Base-by-base conservation (phyloP, 2,329 filamentous ascomycete species). In the Aureobasidium melanogenum region DNA sequence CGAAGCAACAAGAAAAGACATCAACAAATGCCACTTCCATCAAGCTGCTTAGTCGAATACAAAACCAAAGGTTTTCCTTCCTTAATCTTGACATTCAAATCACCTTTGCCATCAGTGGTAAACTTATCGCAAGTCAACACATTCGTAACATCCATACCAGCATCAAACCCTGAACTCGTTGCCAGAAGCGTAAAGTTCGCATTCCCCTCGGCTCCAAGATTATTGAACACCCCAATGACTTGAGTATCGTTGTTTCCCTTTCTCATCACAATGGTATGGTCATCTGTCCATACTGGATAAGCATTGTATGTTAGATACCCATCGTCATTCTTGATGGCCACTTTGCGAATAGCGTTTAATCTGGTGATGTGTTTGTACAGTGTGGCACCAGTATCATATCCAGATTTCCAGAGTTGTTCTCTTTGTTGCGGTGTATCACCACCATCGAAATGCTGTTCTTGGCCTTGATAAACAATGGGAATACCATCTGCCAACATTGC, bases 211-310 rank as follows among this genome's bases (percentile, higher is more conserved):
- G 67, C 64, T 2, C 77, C 76, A 41, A 73, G 73, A 56, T 77
- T 79, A 24, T 52, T 78, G 12, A 79, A 65, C 5, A 80, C 68
- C 60, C 77, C 75, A 38, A 81, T 71, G 17, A 82, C 74, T 41
- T 70, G 75, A 43, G 62, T 70, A 24, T 71, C 73, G 14, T 66
- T 65, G 12, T 67, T 69, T 3, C 76, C 78, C 62, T 78, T 77
- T 19, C 77, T 74, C 69, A 80, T 75, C 3, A 74, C 78, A 14
- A 81, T 65, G 10, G 74, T 76, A 41, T 73, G 71, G 5, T 67
- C 66, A 48, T 80, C 77, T 51, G 72, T 71, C 66, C 77, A 80
- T 62, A 80, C 72, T 7, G 76, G 69, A 24, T 71, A 69, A 60
- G 74, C 74, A 66, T 75, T 71, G 62, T 74, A 76, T 0, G 69